Conservation (phyloP, 768 basidiomycete species). For the Boletus vermiculosoides region DNA sequence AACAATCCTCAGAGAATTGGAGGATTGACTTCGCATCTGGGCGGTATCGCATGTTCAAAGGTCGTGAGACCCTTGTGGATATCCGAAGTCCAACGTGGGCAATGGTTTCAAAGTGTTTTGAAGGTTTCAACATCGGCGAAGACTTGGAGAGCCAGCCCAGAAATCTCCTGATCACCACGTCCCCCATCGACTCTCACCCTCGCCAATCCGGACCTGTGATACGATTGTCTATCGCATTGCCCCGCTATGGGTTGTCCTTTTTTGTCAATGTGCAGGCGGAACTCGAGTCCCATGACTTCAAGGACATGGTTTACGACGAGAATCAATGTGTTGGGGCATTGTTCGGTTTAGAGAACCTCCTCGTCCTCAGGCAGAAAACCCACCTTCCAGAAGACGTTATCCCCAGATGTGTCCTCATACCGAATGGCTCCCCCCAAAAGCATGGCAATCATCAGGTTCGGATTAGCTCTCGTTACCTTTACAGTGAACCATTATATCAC, state of each 20-base stretch:
- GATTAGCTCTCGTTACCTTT: accelerated
- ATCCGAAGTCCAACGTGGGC: slow-evolving; percentile 19
- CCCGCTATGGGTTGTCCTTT: slow-evolving; percentile 38
- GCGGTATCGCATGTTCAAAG: not conserved
- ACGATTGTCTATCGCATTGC: slow-evolving; percentile 29
- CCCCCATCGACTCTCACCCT: not conserved
- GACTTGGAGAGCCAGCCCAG: not conserved
- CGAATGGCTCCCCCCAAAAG: not conserved
- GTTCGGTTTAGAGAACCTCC: slow-evolving; percentile 38
- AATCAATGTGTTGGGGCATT: slow-evolving; percentile 40
- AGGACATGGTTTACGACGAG: slow-evolving; percentile 37
- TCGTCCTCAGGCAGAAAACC: slow-evolving; percentile 21
- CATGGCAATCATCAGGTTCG: not conserved
- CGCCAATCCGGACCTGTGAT: not conserved
- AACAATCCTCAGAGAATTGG: slow-evolving; percentile 22
- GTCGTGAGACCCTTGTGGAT: slow-evolving; percentile 15
- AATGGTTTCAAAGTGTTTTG: slow-evolving; percentile 16
- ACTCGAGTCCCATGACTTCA: slow-evolving; percentile 39
- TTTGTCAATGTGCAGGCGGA: slow-evolving; percentile 24
- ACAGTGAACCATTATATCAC: not conserved
- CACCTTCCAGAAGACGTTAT: not conserved
- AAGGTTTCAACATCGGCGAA: not conserved
- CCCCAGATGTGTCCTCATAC: not conserved
- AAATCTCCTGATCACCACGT: slow-evolving; percentile 16
- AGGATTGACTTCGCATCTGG: not conserved